Evolutionary conservation across 441 rosid species (phyloP).

Genomic region (Raphanus hybrid): DNA sequence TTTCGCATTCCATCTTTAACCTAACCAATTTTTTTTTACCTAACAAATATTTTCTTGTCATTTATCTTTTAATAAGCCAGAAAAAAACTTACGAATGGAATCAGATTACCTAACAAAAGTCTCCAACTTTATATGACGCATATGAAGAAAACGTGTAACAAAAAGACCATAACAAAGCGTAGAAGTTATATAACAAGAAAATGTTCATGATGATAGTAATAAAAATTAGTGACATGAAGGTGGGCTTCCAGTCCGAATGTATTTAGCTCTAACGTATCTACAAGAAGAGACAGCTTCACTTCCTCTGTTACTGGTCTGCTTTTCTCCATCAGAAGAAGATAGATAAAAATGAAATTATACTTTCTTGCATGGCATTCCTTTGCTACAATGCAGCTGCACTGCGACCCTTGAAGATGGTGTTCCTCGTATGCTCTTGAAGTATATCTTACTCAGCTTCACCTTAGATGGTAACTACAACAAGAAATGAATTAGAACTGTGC

Average conservation of each 20-base stretch:
- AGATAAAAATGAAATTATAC: conserved; percentile 44
- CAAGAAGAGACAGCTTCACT: conserved; percentile 14
- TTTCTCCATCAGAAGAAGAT: conserved; percentile 17
- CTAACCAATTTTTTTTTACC: conserved; percentile 6
- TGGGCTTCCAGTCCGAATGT: conserved; percentile 43
- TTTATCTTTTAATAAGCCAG: not conserved
- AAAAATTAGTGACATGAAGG: conserved; percentile 36
- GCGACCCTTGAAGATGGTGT: conserved; percentile 51
- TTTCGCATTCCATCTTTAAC: conserved; percentile 28
- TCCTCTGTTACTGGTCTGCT: conserved; percentile 28
- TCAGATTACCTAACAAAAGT: conserved; percentile 4
- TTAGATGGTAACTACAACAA: conserved; percentile 44
- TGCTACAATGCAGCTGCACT: conserved; percentile 53
- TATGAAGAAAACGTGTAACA: conserved; percentile 28
- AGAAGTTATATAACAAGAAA: conserved; percentile 11
- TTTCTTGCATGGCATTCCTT: conserved; percentile 54
- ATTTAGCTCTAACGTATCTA: conserved; percentile 41
- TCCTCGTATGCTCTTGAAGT: conserved; percentile 61
- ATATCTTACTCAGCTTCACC: conserved; percentile 57
- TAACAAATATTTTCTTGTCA: conserved; percentile 12
- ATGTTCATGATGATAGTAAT: conserved; percentile 15
- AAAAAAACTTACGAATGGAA: not conserved
- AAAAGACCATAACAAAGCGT: conserved; percentile 7
- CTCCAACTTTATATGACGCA: conserved; percentile 10
- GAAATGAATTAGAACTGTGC: not conserved